phyloP scores from a whole-genome alignment of 441 rosid genomes.

The Mallotus japonicus region DNA sequence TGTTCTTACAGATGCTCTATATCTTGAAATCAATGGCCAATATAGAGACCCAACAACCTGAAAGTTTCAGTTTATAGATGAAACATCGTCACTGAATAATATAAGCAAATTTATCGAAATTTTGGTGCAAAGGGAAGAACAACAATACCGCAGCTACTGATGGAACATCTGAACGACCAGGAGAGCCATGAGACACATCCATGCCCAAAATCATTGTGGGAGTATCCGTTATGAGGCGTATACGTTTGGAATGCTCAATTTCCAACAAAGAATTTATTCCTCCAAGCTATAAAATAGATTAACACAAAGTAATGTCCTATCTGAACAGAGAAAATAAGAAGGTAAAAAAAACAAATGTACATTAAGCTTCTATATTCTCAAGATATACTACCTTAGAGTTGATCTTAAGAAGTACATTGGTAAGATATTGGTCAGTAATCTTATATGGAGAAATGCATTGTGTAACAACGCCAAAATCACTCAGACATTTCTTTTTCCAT shows the following conservation, averaged over 20 bases:
- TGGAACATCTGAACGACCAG: slow-evolving; percentile 74
- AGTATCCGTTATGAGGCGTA: slow-evolving; percentile 55
- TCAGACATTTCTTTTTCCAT: slow-evolving; percentile 81
- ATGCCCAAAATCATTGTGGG: slow-evolving; percentile 96
- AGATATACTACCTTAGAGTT: slow-evolving; percentile 78
- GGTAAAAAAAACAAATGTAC: neutral
- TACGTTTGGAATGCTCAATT: slow-evolving; percentile 46
- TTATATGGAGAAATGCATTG: slow-evolving; percentile 82
- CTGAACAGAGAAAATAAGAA: slow-evolving; percentile 8
- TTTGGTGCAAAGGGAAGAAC: neutral
- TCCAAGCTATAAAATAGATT: slow-evolving; percentile 60
- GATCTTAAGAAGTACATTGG: slow-evolving; percentile 89
- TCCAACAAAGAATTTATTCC: slow-evolving; percentile 90
- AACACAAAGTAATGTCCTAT: slow-evolving; percentile 13
- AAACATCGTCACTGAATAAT: neutral
- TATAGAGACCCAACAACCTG: slow-evolving; percentile 88
- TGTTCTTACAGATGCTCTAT: slow-evolving; percentile 86
- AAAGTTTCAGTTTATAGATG: slow-evolving; percentile 21
- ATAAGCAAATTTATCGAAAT: neutral
- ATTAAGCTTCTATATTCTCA: slow-evolving; percentile 20
- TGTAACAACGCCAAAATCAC: slow-evolving; percentile 69
- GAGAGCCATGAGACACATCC: slow-evolving; percentile 97
- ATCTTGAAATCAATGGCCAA: slow-evolving; percentile 92
- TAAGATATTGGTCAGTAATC: slow-evolving; percentile 77
- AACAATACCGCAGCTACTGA: slow-evolving; percentile 77